A percentile compares a stretch with the other conserved stretches of the same genome.
phyloP scores from a whole-genome alignment of 2,329 filamentous ascomycete genomes.

The Venturia carpophila region DNA sequence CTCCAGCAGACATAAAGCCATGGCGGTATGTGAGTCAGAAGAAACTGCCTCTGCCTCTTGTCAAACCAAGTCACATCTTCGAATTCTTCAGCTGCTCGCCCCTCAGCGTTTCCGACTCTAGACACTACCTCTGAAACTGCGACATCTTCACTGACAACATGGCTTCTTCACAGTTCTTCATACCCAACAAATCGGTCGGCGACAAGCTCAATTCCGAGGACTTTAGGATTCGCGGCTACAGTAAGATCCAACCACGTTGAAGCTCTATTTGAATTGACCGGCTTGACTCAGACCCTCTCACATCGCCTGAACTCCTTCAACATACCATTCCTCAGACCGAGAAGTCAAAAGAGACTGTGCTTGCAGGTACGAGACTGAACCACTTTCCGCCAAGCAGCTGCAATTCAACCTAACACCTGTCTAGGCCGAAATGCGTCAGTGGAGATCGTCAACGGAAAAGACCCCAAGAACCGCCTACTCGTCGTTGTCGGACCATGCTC shows the following conservation, averaged over 20 bases:
- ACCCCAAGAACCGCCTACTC: conserved; percentile 51
- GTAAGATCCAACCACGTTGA: background rate
- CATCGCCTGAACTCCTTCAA: conserved; percentile 87
- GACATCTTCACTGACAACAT: conserved; percentile 2
- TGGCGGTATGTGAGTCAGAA: conserved; percentile 11
- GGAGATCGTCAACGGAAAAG: conserved; percentile 52
- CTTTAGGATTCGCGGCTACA: conserved; percentile 67
- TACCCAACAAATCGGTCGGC: conserved; percentile 43
- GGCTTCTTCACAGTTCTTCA: conserved; percentile 37
- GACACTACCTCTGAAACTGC: background rate
- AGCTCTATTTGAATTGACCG: background rate
- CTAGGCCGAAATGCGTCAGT: conserved; percentile 51
- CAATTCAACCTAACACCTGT: background rate
- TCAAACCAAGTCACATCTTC: background rate
- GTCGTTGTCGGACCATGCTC: conserved; percentile 93
- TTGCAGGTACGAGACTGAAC: conserved; percentile 28
- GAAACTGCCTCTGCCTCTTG: background rate
- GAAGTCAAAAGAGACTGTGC: conserved; percentile 47
- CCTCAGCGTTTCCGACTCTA: background rate
- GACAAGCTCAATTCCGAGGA: conserved; percentile 43
- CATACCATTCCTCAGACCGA: conserved; percentile 66
- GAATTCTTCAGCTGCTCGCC: background rate
- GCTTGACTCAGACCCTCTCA: conserved; percentile 56
- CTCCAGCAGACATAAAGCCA: background rate
- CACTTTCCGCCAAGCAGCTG: background rate